Evolutionary conservation across 768 basidiomycete genomes (phyloP).

Genomic region (Tulasnella sp.): DNA sequence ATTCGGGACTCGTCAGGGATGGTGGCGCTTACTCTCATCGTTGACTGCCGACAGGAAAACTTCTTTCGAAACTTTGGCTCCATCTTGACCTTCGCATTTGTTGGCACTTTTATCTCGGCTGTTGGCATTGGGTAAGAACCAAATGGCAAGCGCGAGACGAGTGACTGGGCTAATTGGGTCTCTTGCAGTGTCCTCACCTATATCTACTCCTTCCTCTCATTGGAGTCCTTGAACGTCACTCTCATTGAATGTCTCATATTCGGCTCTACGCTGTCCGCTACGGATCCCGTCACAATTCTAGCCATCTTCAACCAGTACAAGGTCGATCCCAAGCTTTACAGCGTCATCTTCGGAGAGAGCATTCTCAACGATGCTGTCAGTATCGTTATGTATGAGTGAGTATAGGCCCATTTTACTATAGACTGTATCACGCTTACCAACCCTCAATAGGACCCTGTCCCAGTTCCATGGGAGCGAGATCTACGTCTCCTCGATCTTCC

Average conservation of each 20-base stretch:
- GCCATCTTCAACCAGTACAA: conserved; percentile 99
- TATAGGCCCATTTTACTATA: conserved; percentile 32
- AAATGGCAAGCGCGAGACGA: not conserved
- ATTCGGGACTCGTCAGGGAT: not conserved
- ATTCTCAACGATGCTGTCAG: conserved; percentile 97
- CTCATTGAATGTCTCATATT: conserved; percentile 93
- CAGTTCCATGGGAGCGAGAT: conserved; percentile 87
- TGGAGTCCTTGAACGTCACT: conserved; percentile 81
- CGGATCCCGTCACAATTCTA: conserved; percentile 95
- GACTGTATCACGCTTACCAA: not conserved
- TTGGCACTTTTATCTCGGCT: conserved; percentile 94
- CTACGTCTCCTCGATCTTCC: conserved; percentile 81
- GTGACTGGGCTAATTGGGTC: not conserved
- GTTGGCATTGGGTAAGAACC: conserved; percentile 85
- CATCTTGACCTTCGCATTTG: conserved; percentile 87
- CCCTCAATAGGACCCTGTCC: conserved; percentile 65
- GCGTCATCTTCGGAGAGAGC: conserved; percentile 95
- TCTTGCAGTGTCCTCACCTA: conserved; percentile 77
- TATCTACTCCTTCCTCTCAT: conserved; percentile 87
- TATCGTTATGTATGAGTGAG: conserved; percentile 99
- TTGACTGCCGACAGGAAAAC: conserved; percentile 62
- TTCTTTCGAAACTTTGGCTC: conserved; percentile 99
- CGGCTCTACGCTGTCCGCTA: conserved; percentile 94
- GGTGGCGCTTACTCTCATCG: conserved; percentile 16
- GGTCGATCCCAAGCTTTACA: conserved; percentile 96